A percentile compares a stretch with the other conserved stretches of the same genome.
Conservation (phyloP, 352 stramenopile species). For the Thalassiosira livingstoniorum region DNA sequence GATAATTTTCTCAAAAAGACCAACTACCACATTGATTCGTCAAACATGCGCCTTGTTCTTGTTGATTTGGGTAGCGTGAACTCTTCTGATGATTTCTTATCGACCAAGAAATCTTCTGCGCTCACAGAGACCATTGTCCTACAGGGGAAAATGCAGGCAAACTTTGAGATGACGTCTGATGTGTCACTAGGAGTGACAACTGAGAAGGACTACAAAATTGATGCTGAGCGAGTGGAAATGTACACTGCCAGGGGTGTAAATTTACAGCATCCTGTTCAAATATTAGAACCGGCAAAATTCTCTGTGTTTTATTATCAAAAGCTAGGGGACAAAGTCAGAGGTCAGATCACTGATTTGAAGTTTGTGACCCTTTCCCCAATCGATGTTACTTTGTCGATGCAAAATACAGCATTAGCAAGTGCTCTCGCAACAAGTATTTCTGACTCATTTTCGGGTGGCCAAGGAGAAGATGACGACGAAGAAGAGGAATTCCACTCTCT, state of each 20-base stretch:
- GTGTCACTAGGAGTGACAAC: slow-evolving; percentile 50
- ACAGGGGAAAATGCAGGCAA: slow-evolving; percentile 77
- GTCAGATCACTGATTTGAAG: slow-evolving; percentile 57
- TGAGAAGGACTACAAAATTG: slow-evolving; percentile 73
- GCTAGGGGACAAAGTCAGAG: slow-evolving; percentile 6
- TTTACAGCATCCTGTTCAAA: slow-evolving; percentile 78
- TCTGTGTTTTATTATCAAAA: slow-evolving; percentile 71
- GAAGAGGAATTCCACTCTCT: slow-evolving; percentile 62
- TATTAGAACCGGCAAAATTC: slow-evolving; percentile 80
- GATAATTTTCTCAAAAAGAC: slow-evolving; percentile 56
- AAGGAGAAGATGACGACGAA: slow-evolving; percentile 26
- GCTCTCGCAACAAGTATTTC: slow-evolving; percentile 77
- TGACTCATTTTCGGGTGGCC: slow-evolving; percentile 64
- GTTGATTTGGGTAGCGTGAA: slow-evolving; percentile 67
- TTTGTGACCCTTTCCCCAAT: slow-evolving; percentile 77
- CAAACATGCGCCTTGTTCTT: slow-evolving; percentile 69
- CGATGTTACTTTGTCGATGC: slow-evolving; percentile 83
- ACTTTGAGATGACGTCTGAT: slow-evolving; percentile 63
- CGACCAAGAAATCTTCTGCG: slow-evolving; percentile 40
- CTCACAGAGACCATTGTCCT: slow-evolving; percentile 82
- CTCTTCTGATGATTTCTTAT: slow-evolving; percentile 55
- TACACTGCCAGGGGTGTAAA: slow-evolving; percentile 81
- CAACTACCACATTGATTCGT: slow-evolving; percentile 67
- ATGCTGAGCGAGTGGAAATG: slow-evolving; percentile 81
- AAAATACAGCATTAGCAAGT: slow-evolving; percentile 82